phyloP scores from a whole-genome alignment of 345 rosid genomes.

The Excoecaria cochinchinensis region DNA sequence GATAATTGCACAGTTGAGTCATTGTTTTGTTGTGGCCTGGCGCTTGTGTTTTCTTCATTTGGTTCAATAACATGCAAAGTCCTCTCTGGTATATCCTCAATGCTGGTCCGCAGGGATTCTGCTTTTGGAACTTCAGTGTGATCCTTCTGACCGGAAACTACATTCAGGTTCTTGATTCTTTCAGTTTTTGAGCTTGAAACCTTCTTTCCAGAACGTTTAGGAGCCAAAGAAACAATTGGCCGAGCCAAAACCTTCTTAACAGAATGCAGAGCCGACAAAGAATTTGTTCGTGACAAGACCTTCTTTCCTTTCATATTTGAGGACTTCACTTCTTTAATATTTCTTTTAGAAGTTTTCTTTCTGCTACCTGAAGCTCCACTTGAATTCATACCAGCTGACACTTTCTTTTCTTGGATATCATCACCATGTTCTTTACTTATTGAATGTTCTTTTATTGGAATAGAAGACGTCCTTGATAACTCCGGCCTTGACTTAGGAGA shows the following conservation, averaged over 20 bases:
- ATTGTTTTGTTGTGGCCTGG: background rate
- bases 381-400: conserved; percentile 10
- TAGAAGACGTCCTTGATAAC: conserved; percentile 11
- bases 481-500: conserved; percentile 16
- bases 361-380: conserved; percentile 18
- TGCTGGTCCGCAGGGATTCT: background rate
- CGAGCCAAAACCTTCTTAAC: conserved; percentile 10
- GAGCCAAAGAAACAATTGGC: conserved; percentile 9
- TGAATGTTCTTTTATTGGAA: conserved; percentile 15
- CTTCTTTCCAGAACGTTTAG: conserved; percentile 10
- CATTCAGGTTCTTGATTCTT: conserved; percentile 19
- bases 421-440: conserved; percentile 14
- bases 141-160: background rate
- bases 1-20: background rate
- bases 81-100: conserved; percentile 7
- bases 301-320: conserved; percentile 24
- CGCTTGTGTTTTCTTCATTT: conserved; percentile 6
- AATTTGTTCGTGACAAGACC: conserved; percentile 1
- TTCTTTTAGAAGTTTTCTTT: conserved; percentile 24
- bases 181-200: background rate
- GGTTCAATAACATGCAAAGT: background rate
- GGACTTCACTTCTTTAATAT: conserved; percentile 20
- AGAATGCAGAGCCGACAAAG: background rate
- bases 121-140: background rate
- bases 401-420: conserved; percentile 11